phyloP scores from a whole-genome alignment of 2,329 filamentous ascomycete species.

The Claviceps spartinae region DNA sequence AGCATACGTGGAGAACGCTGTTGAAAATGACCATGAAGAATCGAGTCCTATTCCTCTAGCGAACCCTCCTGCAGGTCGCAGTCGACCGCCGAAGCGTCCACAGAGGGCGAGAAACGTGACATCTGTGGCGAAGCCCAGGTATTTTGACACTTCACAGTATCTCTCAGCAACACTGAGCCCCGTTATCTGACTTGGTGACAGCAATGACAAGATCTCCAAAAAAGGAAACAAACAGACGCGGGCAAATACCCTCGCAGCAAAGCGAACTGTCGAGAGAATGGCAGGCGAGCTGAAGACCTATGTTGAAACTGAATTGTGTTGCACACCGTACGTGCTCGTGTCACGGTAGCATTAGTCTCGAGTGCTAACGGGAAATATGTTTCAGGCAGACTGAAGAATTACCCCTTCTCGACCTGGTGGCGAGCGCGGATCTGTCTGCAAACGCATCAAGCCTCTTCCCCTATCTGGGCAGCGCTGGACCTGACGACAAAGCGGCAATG shows the following conservation, averaged over 20 bases:
- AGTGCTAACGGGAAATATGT: neutral
- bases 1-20: neutral
- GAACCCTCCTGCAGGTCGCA: neutral
- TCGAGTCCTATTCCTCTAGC: neutral
- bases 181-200: neutral
- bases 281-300: constrained; percentile 1
- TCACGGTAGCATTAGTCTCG: neutral
- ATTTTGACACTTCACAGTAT: neutral
- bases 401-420: neutral
- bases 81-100: neutral
- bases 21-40: neutral
- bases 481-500: neutral
- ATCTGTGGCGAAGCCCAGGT: neutral
- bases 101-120: neutral
- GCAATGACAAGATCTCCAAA: neutral
- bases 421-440: neutral
- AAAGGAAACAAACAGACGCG: neutral
- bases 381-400: neutral
- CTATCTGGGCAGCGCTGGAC: neutral
- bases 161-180: neutral
- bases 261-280: neutral
- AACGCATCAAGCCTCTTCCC: neutral
- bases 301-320: constrained; percentile 1
- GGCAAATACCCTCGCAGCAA: constrained; percentile 1
- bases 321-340: constrained; percentile 1